Conservation (phyloP, 1,139 yeast genomes). For the Taphrina communis region DNA sequence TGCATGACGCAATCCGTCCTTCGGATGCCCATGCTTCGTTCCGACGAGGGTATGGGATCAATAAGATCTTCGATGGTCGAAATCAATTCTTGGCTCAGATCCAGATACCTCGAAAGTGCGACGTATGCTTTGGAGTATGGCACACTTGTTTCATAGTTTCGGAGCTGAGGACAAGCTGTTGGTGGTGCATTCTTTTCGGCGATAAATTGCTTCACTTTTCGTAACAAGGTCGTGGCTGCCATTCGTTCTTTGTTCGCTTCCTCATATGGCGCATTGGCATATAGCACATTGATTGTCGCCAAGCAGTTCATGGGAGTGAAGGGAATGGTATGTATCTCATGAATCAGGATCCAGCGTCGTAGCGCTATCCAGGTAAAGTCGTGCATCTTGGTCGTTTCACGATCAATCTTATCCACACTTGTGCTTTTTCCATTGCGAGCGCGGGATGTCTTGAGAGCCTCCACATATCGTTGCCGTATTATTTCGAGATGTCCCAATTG, state of each 20-base stretch:
- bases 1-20: slow-evolving; percentile 32
- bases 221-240: slow-evolving; percentile 7
- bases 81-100: slow-evolving; percentile 11
- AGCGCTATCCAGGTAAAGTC: slow-evolving; percentile 18
- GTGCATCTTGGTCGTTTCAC: slow-evolving; percentile 11
- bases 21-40: slow-evolving; percentile 19
- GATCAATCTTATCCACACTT: slow-evolving; percentile 9
- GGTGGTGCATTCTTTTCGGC: neutral
- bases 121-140: slow-evolving; percentile 17
- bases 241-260: neutral
- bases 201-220: slow-evolving; percentile 9
- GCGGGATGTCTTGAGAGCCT: neutral
- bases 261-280: neutral
- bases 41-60: slow-evolving; percentile 24
- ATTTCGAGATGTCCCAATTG: slow-evolving; percentile 24
- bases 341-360: slow-evolving; percentile 29
- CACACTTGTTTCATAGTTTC: slow-evolving; percentile 1
- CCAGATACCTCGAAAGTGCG: slow-evolving; percentile 26
- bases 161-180: slow-evolving; percentile 7
- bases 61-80: slow-evolving; percentile 18
- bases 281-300: slow-evolving; percentile 13
- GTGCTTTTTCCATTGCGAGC: neutral
- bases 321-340: slow-evolving; percentile 9
- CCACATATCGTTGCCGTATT: slow-evolving; percentile 1
- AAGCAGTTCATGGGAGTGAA: slow-evolving; percentile 20